Percentiles rank a stretch among this genome's conserved stretches.
phyloP scores from a whole-genome alignment of 2,329 filamentous ascomycete genomes.

The Parastagonospora nodorum region DNA sequence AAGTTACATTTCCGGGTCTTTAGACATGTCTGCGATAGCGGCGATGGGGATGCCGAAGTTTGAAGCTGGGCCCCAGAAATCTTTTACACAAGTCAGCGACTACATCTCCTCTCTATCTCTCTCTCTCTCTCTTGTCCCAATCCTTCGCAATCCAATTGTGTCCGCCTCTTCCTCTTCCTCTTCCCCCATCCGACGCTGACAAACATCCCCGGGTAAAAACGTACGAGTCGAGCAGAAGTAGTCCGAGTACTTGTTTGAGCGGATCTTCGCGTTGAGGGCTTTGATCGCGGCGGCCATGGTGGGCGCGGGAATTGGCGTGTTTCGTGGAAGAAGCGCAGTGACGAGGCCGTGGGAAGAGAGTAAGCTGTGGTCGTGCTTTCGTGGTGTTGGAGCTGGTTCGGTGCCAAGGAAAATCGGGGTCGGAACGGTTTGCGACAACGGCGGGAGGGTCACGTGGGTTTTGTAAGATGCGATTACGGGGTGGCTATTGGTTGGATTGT shows the following conservation, averaged over 20 bases:
- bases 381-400: constrained; percentile 8
- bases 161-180: constrained; percentile 2
- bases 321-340: constrained; percentile 9
- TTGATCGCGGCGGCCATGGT: constrained; percentile 60
- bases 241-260: constrained; percentile 55
- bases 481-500: background rate
- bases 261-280: constrained; percentile 59
- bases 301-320: constrained; percentile 12
- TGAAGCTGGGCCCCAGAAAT: constrained; percentile 59
- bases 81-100: constrained; percentile 36
- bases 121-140: background rate
- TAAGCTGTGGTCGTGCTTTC: constrained; percentile 6
- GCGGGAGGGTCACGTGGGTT: constrained; percentile 5
- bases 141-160: background rate
- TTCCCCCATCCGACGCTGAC: constrained; percentile 1
- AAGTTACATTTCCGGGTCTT: constrained; percentile 58
- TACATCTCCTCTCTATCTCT: background rate
- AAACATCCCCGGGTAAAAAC: constrained; percentile 31
- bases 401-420: constrained; percentile 5
- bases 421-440: constrained; percentile 2
- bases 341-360: constrained; percentile 2
- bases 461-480: background rate
- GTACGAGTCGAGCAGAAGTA: constrained; percentile 61
- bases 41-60: constrained; percentile 61
- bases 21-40: constrained; percentile 59